These are phyloP conservation scores for Wallacemonas sp. DNA, from an alignment of 208 protist species.

Conservation along the genomic window DNA sequence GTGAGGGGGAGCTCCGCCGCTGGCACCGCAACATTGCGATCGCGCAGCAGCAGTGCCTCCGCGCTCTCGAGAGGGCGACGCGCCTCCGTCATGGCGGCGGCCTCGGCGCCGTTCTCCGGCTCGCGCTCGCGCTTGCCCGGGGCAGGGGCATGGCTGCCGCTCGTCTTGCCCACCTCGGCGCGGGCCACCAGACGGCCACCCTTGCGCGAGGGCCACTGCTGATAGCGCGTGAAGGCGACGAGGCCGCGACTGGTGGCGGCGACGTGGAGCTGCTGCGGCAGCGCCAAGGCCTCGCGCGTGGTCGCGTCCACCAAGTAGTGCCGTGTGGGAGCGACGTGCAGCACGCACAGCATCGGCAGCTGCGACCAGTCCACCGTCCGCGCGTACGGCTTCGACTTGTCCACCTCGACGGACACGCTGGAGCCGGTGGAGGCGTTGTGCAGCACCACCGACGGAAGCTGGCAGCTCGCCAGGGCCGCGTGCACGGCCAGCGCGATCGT, in stretches of 20 bases:
- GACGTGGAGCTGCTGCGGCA: slow-evolving; percentile 80
- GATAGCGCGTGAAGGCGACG: slow-evolving; percentile 58
- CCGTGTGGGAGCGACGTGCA: slow-evolving; percentile 67
- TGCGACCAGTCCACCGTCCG: slow-evolving; percentile 51
- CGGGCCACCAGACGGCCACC: slow-evolving; percentile 30
- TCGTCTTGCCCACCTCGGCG: slow-evolving; percentile 7
- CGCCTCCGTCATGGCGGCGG: not conserved
- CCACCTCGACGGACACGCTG: slow-evolving; percentile 72
- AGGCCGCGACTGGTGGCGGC: slow-evolving; percentile 53
- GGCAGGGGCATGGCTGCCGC: not conserved
- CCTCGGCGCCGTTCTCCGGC: not conserved
- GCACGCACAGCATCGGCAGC: slow-evolving; percentile 62
- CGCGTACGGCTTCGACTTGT: slow-evolving; percentile 58
- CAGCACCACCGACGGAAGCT: slow-evolving; percentile 66
- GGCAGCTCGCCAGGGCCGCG: slow-evolving; percentile 51
- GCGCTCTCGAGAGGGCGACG: not conserved
- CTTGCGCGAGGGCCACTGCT: slow-evolving; percentile 75
- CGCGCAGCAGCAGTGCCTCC: not conserved
- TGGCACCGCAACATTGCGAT: slow-evolving; percentile 6
- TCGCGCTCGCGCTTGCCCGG: not conserved
- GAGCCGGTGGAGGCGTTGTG: slow-evolving; percentile 45
- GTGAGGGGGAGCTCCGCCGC: slow-evolving; percentile 19
- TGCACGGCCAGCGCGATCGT: slow-evolving; percentile 64
- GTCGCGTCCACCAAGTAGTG: slow-evolving; percentile 84
- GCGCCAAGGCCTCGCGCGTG: slow-evolving; percentile 68